These are phyloP conservation scores for Quercus lobata DNA, from an alignment of 331 rosid genomes.

Conservation along the genomic window DNA sequence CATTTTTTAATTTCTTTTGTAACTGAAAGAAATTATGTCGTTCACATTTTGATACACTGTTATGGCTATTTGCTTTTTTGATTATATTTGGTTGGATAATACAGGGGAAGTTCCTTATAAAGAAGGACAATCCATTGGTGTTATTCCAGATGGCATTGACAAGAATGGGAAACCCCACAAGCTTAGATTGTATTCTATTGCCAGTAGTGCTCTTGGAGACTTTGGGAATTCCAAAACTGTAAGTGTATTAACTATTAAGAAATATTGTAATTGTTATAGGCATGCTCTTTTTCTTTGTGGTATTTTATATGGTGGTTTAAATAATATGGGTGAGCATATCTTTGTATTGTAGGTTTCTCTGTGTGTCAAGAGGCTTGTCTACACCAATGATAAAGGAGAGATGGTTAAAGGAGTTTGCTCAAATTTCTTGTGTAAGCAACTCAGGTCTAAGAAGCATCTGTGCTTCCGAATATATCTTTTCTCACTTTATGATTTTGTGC, in stretches of 20 bases:
- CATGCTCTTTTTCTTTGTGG: background rate
- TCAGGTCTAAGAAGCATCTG: background rate
- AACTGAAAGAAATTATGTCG: background rate
- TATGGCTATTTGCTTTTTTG: background rate
- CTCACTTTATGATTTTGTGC: background rate
- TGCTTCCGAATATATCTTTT: too few relatives aligned
- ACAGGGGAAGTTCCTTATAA: slow-evolving; percentile 91
- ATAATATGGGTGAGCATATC: background rate
- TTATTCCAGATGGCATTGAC: slow-evolving; percentile 85
- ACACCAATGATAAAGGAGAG: slow-evolving; percentile 91
- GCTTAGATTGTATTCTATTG: slow-evolving; percentile 90
- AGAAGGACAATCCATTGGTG: slow-evolving; percentile 95
- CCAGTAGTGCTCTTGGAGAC: slow-evolving; percentile 98
- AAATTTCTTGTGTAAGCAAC: slow-evolving; percentile 74
- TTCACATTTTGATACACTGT: background rate
- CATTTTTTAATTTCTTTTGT: background rate
- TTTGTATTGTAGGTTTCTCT: slow-evolving; percentile 78
- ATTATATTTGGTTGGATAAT: background rate
- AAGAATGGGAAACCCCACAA: slow-evolving; percentile 98
- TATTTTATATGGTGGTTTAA: background rate
- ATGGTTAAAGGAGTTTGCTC: slow-evolving; percentile 94
- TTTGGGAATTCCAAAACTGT: slow-evolving; percentile 98
- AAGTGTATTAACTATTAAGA: slow-evolving; percentile 18
- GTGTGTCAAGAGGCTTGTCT: slow-evolving; percentile 92
- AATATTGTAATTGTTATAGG: background rate